Percentiles rank a stretch among this genome's conserved stretches.
phyloP scores from a whole-genome alignment of 345 rosid genomes.

The Populus tremula region DNA sequence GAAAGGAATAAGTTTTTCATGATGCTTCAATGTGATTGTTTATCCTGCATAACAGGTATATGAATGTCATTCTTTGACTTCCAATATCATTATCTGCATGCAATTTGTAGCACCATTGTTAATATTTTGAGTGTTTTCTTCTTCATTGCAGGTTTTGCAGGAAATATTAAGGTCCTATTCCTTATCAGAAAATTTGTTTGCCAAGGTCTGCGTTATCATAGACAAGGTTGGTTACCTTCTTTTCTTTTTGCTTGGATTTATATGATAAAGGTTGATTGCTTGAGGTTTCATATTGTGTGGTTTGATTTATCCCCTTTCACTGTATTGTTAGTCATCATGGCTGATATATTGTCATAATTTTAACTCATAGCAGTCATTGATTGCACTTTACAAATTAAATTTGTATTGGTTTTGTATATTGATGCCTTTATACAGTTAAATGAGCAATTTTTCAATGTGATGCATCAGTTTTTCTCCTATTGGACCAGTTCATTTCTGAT shows the following conservation, averaged over 20 bases:
- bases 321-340: slow-evolving; percentile 7
- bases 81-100: not conserved
- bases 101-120: not conserved
- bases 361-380: not conserved
- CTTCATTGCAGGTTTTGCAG: slow-evolving; percentile 66
- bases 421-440: not conserved
- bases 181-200: slow-evolving; percentile 68
- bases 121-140: not conserved
- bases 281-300: not conserved
- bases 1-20: not conserved
- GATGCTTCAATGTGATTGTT: not conserved
- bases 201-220: slow-evolving; percentile 75
- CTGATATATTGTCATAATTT: slow-evolving; percentile 8
- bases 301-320: not conserved
- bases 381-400: not conserved
- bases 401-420: not conserved
- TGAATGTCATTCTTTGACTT: not conserved
- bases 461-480: not conserved
- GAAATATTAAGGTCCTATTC: slow-evolving; percentile 69
- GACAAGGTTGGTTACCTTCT: slow-evolving; percentile 66
- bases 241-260: too few relatives aligned
- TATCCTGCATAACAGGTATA: not conserved
- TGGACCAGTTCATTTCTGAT: not conserved
- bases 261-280: too few relatives aligned
- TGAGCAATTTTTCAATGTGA: not conserved